Evolutionary conservation across 345 rosid genomes (phyloP).

Genomic region (Citrus medica): DNA sequence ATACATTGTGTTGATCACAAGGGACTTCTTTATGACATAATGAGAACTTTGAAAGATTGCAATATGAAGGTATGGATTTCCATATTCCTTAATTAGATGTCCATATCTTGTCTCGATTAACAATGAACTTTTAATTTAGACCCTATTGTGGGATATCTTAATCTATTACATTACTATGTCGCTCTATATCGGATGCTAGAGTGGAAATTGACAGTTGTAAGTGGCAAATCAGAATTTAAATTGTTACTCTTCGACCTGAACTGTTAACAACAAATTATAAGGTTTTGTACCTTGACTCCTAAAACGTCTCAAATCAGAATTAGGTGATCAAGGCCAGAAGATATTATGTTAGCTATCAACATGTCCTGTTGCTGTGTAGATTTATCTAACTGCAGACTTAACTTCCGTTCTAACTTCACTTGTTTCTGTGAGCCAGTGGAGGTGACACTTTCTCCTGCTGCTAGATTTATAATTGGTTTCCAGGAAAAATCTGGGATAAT

Average conservation of each 20-base stretch:
- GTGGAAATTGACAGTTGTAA: too few relatives aligned
- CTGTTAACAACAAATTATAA: background rate
- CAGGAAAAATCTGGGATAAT: background rate
- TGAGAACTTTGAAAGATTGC: slow-evolving; percentile 83
- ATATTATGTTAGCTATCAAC: background rate
- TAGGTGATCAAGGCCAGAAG: background rate
- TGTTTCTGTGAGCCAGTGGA: background rate
- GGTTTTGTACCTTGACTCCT: background rate
- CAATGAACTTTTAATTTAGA: background rate
- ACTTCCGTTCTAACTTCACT: background rate
- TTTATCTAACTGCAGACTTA: background rate
- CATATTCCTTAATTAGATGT: background rate
- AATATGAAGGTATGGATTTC: slow-evolving; percentile 54
- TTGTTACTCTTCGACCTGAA: background rate
- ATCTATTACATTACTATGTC: background rate
- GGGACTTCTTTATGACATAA: slow-evolving; percentile 71
- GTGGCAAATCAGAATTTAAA: background rate
- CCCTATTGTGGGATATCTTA: background rate
- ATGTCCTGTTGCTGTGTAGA: background rate
- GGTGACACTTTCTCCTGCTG: background rate
- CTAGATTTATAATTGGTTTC: background rate
- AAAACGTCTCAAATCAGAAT: background rate
- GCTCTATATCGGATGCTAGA: background rate
- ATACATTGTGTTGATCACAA: slow-evolving; percentile 68
- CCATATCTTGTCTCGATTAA: background rate